Conservation (phyloP, 495 filamentous ascomycete genomes). For the Talaromyces nanjingensis region DNA sequence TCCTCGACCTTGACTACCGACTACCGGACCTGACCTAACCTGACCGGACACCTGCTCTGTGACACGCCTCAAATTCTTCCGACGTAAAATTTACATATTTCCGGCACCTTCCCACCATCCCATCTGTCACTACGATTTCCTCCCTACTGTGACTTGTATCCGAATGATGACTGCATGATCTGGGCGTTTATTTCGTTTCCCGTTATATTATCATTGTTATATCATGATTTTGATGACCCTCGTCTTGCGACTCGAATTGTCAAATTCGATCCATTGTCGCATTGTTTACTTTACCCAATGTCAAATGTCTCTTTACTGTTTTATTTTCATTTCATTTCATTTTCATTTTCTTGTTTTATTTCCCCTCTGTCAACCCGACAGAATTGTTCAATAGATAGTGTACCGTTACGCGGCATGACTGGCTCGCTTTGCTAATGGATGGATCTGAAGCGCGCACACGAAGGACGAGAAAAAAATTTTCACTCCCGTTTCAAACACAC, state of each 20-base stretch:
- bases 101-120: not conserved
- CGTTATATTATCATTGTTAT: not conserved
- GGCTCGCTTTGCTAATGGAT: not conserved
- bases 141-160: constrained; percentile 9
- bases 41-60: no score
- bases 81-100: not conserved
- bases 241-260: not conserved
- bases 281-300: not conserved
- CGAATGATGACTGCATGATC: constrained; percentile 16
- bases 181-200: constrained; percentile 13
- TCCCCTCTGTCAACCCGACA: not conserved
- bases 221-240: constrained; percentile 3
- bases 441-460: no score
- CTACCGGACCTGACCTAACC: not conserved
- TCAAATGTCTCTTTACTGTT: not conserved
- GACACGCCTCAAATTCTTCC: not conserved
- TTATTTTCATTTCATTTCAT: not conserved
- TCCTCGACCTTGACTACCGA: not conserved
- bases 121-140: not conserved
- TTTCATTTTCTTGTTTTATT: not conserved
- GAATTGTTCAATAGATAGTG: constrained; percentile 5
- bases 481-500: not conserved
- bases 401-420: constrained; percentile 5
- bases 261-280: not conserved
- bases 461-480: not conserved